Evolutionary conservation across 768 basidiomycete genomes (phyloP), one percentile per base, ranked within the genome.

Genomic region (Russula sp.): DNA sequence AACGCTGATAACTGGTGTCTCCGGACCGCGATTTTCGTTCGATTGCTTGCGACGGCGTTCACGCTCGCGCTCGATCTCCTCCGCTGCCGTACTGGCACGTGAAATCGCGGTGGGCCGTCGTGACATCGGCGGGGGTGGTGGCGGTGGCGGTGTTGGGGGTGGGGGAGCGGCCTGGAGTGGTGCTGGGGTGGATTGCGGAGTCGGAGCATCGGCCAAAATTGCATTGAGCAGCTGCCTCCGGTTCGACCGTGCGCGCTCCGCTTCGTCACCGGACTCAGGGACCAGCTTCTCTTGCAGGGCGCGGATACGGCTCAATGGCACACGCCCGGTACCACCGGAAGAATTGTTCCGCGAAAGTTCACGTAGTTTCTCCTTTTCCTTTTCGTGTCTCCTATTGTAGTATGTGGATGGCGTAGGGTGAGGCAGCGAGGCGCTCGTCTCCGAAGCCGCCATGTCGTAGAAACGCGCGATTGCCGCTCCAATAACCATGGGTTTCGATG

Each of bases 301-400:
- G 0, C 57, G 63, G 63, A 55, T 65, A 34, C 59, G 67, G 51
- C 66, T 62, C 20, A 65, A 14, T 20, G 64, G 30, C 16, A 65
- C 64, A 36, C 64, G 59, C 8, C 64, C 64, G 50, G 64, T 65
- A 18, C 60, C 22, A 18, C 64, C 64, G 20, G 68, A 63, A 3
- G 68, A 69, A 54, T 69, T 62, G 66, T 67, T 67, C 51, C 68
- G 68, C 11, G 66, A 55, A 18, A 67, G 68, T 24, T 67, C 68
- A 40, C 66, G 68, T 10, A 62, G 63, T 56, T 62, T 67, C 57
- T 67, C 68, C 51, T 46, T 67, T 53, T 67, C 66, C 52, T 61
- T 69, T 57, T 69, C 68, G 54, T 64, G 63, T 24, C 68, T 63
- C 40, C 60, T 61, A 40, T 26, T 64, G 62, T 67, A 66, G 50